phyloP scores from a whole-genome alignment of 2,329 filamentous ascomycete species.

The Grosmannia serpens region DNA sequence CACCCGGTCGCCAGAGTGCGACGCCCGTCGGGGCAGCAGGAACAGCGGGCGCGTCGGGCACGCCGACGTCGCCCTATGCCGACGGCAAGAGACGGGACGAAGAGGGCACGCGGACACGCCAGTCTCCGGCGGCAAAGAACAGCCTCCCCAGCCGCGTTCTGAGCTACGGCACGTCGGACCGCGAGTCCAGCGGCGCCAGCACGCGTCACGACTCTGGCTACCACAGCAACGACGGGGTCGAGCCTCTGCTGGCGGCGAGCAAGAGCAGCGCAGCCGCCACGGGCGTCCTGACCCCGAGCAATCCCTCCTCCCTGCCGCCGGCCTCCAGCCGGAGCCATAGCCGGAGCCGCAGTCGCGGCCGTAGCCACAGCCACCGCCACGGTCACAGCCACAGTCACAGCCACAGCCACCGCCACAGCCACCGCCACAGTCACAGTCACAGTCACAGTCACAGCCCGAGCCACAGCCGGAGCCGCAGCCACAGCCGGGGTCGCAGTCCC shows the following conservation, averaged over 20 bases:
- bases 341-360: background rate
- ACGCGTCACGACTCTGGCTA: background rate
- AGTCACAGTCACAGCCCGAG: background rate
- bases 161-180: background rate
- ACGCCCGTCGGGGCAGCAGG: background rate
- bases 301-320: conserved; percentile 1
- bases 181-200: background rate
- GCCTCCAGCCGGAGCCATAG: background rate
- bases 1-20: background rate
- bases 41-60: background rate
- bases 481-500: background rate
- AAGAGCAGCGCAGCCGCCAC: background rate
- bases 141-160: conserved; percentile 1
- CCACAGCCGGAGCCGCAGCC: background rate
- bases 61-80: background rate
- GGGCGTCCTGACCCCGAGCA: background rate
- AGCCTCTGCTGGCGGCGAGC: background rate
- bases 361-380: background rate
- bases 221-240: background rate
- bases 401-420: background rate
- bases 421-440: background rate
- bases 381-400: background rate
- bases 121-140: background rate
- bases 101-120: background rate
- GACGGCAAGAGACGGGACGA: background rate